phyloP scores from a whole-genome alignment of 177 flowering plant species.

The Vitis hybrid region DNA sequence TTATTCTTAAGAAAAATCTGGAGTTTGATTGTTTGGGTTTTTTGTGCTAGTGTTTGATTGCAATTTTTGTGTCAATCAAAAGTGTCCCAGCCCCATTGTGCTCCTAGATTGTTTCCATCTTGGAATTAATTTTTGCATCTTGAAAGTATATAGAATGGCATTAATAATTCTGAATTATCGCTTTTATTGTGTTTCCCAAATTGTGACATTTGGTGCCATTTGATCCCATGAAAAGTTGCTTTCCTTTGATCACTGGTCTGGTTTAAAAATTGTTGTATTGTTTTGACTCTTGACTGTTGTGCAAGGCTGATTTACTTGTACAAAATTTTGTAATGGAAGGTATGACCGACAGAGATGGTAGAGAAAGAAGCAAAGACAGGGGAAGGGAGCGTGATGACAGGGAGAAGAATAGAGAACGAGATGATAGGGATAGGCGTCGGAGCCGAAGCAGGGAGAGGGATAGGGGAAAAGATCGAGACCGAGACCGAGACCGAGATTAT shows the following conservation, averaged over 20 bases:
- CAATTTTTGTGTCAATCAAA: no score
- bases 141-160: no score
- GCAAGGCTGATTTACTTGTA: background rate
- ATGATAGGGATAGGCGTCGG: constrained; percentile 49
- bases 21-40: no score
- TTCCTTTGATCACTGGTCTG: background rate
- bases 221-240: background rate
- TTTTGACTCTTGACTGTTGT: background rate
- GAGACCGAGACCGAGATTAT: constrained; percentile 41
- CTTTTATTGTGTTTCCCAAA: background rate
- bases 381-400: constrained; percentile 55
- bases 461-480: constrained; percentile 45
- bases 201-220: background rate
- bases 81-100: no score
- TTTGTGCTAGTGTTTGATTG: no score
- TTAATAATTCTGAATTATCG: no score
- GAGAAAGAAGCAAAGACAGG: constrained; percentile 76
- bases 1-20: no score
- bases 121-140: no score
- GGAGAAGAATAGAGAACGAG: constrained; percentile 47
- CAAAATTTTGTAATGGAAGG: constrained; percentile 25
- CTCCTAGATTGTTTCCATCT: no score
- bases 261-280: no score
- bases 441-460: constrained; percentile 75
- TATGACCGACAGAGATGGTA: constrained; percentile 55